phyloP scores from a whole-genome alignment of 495 filamentous ascomycete genomes.

The Penicillium pancosmium region DNA sequence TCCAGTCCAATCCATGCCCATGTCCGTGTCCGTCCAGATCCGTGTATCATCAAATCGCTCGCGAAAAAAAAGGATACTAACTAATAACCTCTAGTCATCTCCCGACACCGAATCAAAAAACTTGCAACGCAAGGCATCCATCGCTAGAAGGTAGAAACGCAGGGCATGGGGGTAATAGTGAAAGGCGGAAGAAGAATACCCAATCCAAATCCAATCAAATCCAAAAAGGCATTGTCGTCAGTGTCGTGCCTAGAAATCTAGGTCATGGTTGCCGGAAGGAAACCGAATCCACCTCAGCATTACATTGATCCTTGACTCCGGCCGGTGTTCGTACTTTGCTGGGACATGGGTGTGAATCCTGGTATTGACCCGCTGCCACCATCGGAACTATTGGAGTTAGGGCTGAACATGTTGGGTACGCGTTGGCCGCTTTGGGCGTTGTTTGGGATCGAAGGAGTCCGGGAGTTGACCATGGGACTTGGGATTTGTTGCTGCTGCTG shows the following conservation, averaged over 20 bases:
- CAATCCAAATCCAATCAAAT: neutral
- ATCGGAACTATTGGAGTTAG: conserved; percentile 21
- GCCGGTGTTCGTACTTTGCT: conserved; percentile 6
- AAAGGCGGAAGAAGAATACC: neutral
- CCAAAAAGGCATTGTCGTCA: conserved; percentile 1
- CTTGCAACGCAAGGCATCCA: neutral
- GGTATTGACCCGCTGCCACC: conserved; percentile 17
- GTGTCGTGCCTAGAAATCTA: neutral
- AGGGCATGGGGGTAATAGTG: neutral
- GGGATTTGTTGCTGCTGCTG: conserved; percentile 17
- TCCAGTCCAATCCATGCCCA: neutral
- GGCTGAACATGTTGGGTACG: conserved; percentile 22
- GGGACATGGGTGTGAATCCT: conserved; percentile 23
- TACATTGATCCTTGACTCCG: conserved; percentile 15
- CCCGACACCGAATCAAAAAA: neutral
- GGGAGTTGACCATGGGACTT: conserved; percentile 17
- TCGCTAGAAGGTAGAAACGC: neutral
- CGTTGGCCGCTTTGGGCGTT: conserved; percentile 5
- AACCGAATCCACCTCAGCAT: neutral
- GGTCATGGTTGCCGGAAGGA: neutral
- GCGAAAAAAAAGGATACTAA: neutral
- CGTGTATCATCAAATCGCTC: neutral
- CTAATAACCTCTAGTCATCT: neutral
- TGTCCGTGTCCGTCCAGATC: neutral
- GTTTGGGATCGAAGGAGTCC: conserved; percentile 15